Conservation (phyloP, 805 yeast genomes). For the Starmerella gropengiesseri region DNA sequence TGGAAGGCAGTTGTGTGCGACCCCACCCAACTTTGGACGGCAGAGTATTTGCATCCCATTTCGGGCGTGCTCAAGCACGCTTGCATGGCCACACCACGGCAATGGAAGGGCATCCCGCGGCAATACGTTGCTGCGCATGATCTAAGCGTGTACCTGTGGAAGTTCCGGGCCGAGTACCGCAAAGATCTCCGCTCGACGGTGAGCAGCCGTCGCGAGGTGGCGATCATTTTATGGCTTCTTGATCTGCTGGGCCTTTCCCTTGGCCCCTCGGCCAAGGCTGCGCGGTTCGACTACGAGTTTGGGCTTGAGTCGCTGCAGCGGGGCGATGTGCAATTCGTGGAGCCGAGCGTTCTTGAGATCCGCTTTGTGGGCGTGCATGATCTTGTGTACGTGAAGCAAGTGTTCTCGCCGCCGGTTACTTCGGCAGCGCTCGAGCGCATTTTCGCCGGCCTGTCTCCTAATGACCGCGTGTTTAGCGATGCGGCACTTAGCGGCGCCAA, state of each 20-base stretch:
- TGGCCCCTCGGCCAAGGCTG: slow-evolving; percentile 78
- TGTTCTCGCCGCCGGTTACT: slow-evolving; percentile 82
- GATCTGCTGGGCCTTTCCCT: slow-evolving; percentile 93
- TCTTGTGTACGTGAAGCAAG: slow-evolving; percentile 82
- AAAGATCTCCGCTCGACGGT: slow-evolving; percentile 56
- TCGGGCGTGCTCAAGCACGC: background rate
- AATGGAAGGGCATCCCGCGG: background rate
- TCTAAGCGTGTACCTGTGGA: slow-evolving; percentile 58
- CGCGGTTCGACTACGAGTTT: background rate
- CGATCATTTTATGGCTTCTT: slow-evolving; percentile 85
- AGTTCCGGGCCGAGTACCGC: slow-evolving; percentile 65
- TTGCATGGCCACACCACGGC: slow-evolving; percentile 45
- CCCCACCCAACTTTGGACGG: slow-evolving; percentile 87
- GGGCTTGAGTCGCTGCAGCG: background rate
- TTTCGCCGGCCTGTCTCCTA: background rate
- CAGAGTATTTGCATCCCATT: slow-evolving; percentile 54
- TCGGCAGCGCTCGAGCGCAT: slow-evolving; percentile 53
- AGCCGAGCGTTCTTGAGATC: background rate
- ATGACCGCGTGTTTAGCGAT: background rate
- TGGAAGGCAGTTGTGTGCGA: slow-evolving; percentile 91
- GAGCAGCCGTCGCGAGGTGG: slow-evolving; percentile 83
- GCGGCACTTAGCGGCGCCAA: background rate
- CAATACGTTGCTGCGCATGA: slow-evolving; percentile 92
- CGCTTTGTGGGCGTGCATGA: slow-evolving; percentile 42
- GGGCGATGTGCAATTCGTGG: background rate